These are phyloP conservation scores for Clonostachys byssicola DNA, from an alignment of 2,329 filamentous ascomycete species.

Conservation along the genomic window DNA sequence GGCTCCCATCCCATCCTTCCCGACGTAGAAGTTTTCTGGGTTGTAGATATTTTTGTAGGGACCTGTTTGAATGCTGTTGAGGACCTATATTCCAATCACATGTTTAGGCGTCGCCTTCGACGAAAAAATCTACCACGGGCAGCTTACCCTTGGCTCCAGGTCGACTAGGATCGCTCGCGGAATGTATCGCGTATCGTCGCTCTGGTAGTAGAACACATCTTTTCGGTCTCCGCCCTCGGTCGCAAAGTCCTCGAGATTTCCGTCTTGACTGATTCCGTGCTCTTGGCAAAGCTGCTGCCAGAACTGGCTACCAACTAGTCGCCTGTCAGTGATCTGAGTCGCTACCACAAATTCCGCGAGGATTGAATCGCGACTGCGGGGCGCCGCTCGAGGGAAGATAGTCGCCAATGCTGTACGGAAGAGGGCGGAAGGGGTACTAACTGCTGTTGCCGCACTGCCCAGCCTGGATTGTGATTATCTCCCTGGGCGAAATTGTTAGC, in stretches of 20 bases:
- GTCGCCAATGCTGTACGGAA: neutral
- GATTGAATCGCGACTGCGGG: no score
- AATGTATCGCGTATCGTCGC: slow-evolving; percentile 97
- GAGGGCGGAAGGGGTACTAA: slow-evolving; percentile 44
- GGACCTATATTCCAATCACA: slow-evolving; percentile 46
- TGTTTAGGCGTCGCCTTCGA: neutral
- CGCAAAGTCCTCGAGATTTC: slow-evolving; percentile 95
- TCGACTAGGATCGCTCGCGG: slow-evolving; percentile 94
- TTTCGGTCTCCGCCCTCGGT: slow-evolving; percentile 97
- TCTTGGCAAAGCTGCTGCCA: slow-evolving; percentile 99
- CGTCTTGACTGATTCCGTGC: slow-evolving; percentile 96
- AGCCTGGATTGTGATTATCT: slow-evolving; percentile 98
- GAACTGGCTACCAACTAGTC: slow-evolving; percentile 91
- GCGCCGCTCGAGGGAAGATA: no score
- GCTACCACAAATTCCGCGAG: no score
- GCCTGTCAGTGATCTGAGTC: slow-evolving; percentile 29
- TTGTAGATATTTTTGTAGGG: slow-evolving; percentile 99
- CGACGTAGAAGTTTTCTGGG: slow-evolving; percentile 97
- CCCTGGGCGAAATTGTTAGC: slow-evolving; percentile 46
- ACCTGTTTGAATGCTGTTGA: slow-evolving; percentile 88
- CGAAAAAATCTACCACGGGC: no score
- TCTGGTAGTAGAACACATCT: slow-evolving; percentile 99
- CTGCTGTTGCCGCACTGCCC: slow-evolving; percentile 99
- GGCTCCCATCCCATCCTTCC: slow-evolving; percentile 88
- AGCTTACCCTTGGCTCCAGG: slow-evolving; percentile 75